Evolutionary conservation across 140 eudicot genomes (phyloP).

Genomic region (Ambrosia hybrid): DNA sequence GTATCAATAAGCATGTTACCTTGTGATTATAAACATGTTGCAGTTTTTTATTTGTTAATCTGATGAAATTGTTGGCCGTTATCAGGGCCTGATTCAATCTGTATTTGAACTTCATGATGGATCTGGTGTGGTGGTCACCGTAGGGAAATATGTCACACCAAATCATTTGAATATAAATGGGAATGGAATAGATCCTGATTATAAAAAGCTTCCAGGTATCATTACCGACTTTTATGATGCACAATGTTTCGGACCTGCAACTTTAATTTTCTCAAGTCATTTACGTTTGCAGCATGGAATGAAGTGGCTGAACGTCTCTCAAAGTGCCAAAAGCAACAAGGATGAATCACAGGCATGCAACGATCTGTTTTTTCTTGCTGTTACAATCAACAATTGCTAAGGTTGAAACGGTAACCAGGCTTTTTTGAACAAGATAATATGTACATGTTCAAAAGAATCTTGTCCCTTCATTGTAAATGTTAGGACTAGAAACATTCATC

Average conservation of each 20-base stretch:
- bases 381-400: background rate
- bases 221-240: background rate
- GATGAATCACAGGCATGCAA: constrained; percentile 10
- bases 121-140: constrained; percentile 90
- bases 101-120: constrained; percentile 97
- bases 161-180: constrained; percentile 89
- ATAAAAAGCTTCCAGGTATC: constrained; percentile 54
- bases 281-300: constrained; percentile 63
- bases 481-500: constrained; percentile 18
- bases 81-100: constrained; percentile 86
- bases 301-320: constrained; percentile 62
- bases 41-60: constrained; percentile 3
- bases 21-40: background rate
- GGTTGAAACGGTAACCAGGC: background rate
- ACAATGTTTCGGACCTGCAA: background rate
- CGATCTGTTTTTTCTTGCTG: too few species aligned
- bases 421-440: background rate
- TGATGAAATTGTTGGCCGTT: constrained; percentile 8
- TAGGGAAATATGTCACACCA: constrained; percentile 93
- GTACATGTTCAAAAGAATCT: constrained; percentile 6
- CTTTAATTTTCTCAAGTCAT: background rate
- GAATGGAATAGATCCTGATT: constrained; percentile 90
- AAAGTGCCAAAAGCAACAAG: constrained; percentile 61
- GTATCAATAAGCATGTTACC: background rate
- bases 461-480: constrained; percentile 5